Conservation (phyloP, 2,329 filamentous ascomycete genomes). For the Pseudonectria foliicola region DNA sequence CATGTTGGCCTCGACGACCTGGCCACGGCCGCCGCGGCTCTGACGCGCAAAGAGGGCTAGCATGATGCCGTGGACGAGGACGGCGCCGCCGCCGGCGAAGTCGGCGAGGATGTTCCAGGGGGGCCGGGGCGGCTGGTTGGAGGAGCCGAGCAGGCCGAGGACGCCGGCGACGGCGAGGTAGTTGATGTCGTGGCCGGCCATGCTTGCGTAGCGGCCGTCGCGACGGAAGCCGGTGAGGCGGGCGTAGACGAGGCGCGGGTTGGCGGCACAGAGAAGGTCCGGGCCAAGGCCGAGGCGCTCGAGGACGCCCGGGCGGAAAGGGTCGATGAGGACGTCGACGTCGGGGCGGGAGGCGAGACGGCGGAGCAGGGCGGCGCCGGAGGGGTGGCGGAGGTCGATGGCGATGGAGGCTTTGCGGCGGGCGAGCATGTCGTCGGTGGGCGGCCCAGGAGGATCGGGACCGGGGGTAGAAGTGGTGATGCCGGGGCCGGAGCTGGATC, state of each 20-base stretch:
- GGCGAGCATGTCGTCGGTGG: constrained; percentile 66
- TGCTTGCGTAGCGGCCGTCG: constrained; percentile 75
- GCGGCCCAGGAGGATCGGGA: constrained; percentile 25
- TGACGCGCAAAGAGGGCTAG: constrained; percentile 66
- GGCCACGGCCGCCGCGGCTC: constrained; percentile 56
- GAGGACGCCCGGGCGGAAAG: constrained; percentile 84
- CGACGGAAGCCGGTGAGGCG: constrained; percentile 87
- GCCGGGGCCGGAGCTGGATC: constrained; percentile 71
- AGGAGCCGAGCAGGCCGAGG: constrained; percentile 66
- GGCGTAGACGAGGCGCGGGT: constrained; percentile 71
- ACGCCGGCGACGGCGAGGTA: constrained; percentile 86
- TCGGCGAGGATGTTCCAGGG: constrained; percentile 83
- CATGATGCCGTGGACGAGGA: constrained; percentile 74
- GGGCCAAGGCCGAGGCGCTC: constrained; percentile 78
- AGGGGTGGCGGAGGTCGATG: constrained; percentile 65
- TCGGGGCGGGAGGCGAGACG: constrained; percentile 65
- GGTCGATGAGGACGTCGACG: constrained; percentile 86
- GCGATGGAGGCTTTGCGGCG: constrained; percentile 75
- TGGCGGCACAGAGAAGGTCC: constrained; percentile 55
- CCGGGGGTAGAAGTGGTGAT: constrained; percentile 35
- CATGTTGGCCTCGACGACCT: constrained; percentile 95
- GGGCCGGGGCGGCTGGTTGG: constrained; percentile 62
- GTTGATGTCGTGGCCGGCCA: constrained; percentile 96
- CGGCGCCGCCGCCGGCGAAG: constrained; percentile 82
- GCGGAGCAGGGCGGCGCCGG: constrained; percentile 59